These are phyloP conservation scores for Globisporangium okanoganense DNA, from an alignment of 352 stramenopile species.

Conservation along the genomic window DNA sequence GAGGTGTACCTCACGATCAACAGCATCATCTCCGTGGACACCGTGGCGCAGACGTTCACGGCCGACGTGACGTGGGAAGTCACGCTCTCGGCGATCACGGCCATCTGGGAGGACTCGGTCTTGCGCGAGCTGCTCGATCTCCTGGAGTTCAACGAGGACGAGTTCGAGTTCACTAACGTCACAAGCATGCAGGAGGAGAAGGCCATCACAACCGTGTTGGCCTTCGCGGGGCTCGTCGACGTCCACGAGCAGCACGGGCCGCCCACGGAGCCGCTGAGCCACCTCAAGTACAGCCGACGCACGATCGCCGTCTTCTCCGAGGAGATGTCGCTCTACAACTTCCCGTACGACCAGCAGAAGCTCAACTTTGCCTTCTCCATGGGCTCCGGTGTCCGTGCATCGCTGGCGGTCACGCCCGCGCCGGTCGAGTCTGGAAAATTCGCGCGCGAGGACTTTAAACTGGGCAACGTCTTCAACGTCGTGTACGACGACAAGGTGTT, in stretches of 20 bases:
- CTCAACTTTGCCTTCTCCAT: constrained; percentile 47
- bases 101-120: constrained; percentile 38
- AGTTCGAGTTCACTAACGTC: constrained; percentile 44
- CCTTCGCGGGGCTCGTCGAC: constrained; percentile 21
- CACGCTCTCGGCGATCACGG: constrained; percentile 34
- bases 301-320: constrained; percentile 45
- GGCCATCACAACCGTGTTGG: constrained; percentile 26
- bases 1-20: constrained; percentile 37
- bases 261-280: constrained; percentile 20
- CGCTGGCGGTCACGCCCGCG: constrained; percentile 28
- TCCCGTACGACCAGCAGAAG: constrained; percentile 62
- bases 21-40: constrained; percentile 36
- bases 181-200: constrained; percentile 33
- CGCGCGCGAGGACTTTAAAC: constrained; percentile 43
- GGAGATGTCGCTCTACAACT: constrained; percentile 52
- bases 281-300: constrained; percentile 37
- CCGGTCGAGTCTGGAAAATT: constrained; percentile 39
- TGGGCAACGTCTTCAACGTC: constrained; percentile 53
- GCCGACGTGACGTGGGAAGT: constrained; percentile 49
- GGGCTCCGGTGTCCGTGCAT: constrained; percentile 25
- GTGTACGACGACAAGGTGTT: constrained; percentile 50
- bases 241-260: constrained; percentile 23
- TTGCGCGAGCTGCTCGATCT: constrained; percentile 35
- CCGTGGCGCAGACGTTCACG: constrained; percentile 37
- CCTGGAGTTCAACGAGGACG: constrained; percentile 33